These are phyloP conservation scores for Cystofilobasidium capitatum DNA, from an alignment of 768 basidiomycete species.

Conservation along the genomic window DNA sequence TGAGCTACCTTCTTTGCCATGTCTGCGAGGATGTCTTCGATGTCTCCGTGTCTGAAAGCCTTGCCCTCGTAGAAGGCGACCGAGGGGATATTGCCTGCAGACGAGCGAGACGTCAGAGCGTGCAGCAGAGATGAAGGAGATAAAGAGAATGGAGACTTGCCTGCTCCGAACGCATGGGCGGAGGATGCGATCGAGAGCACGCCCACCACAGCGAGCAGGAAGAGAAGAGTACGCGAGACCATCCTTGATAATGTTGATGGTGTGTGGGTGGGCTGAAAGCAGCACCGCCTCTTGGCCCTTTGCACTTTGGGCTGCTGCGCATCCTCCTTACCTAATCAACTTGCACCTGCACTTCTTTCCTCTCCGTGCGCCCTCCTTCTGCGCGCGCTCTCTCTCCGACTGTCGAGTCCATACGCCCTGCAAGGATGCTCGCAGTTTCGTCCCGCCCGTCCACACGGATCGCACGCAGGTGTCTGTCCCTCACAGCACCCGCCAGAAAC, in stretches of 20 bases:
- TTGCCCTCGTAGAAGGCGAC: conserved; percentile 78
- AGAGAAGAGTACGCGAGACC: conserved; percentile 4
- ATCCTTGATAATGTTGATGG: neutral
- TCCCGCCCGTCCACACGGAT: too few relatives aligned
- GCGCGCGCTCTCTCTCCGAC: too few relatives aligned
- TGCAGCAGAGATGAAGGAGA: neutral
- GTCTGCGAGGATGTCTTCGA: conserved; percentile 56
- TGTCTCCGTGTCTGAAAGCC: conserved; percentile 81
- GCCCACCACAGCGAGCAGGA: conserved; percentile 1
- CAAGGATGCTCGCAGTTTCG: too few relatives aligned
- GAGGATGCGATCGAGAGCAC: conserved; percentile 12
- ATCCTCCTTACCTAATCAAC: too few relatives aligned
- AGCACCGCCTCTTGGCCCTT: too few relatives aligned
- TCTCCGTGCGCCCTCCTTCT: too few relatives aligned
- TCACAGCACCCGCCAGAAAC: too few relatives aligned
- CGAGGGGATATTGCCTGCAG: conserved; percentile 69
- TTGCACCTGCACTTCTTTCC: too few relatives aligned
- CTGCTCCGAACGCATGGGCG: conserved; percentile 18
- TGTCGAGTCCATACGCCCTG: too few relatives aligned
- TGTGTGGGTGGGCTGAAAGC: too few relatives aligned
- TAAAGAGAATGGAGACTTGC: neutral
- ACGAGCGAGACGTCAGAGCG: neutral
- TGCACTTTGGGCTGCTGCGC: too few relatives aligned
- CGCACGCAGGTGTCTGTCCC: too few relatives aligned
- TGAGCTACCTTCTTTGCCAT: conserved; percentile 26